Evolutionary conservation across 179 eudicot species (phyloP), one percentile per base, ranked within the genome.

Genomic region (Corrigiola litoralis): DNA sequence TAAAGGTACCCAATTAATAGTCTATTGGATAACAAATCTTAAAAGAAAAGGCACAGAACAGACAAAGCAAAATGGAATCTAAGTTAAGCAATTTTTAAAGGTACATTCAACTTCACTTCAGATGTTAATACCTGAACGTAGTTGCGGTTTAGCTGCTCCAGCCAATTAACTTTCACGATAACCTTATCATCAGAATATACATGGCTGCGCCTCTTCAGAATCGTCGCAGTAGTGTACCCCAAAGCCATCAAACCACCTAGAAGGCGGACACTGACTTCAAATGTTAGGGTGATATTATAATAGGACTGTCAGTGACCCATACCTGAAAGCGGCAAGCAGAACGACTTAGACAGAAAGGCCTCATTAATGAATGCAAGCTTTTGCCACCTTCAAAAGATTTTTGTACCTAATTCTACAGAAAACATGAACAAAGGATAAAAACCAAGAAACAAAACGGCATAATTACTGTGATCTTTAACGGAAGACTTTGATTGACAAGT

Each of bases 191-290:
- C 83, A 20, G 81, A 76, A 77, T 87, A 87, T 23, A 81, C 85
- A 68, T 90, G 95, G 81, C 98, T 92, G 56, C 81, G 87, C 81
- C 98, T 82, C 79, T 87, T 90, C 64, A 92, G 74, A 47, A 92
- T 90, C 42, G 98, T 81, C 31, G 96, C 98, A 60, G 90, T 92
- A 29, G 96, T 92, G 70, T 92, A 92, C 42, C 98, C 98, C 77
- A 92, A 75, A 31, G 97, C 98, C 98, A 92, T 92, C 46, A 92
- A 76, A 57, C 98, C 98, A 69, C 98, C 97, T 67, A 90, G 97
- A 77, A 92, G 98, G 69, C 97, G 85, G 38, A 92, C 98, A 50
- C 98, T 92, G 23, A 92, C 97, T 83, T 92, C 98, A 77, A 92
- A 92, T 21, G 92, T 90, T 71, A 92, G n/a, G 98, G 98, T 45